phyloP scores from a whole-genome alignment of 2,329 filamentous ascomycete species.

The Fusarium newnesense region DNA sequence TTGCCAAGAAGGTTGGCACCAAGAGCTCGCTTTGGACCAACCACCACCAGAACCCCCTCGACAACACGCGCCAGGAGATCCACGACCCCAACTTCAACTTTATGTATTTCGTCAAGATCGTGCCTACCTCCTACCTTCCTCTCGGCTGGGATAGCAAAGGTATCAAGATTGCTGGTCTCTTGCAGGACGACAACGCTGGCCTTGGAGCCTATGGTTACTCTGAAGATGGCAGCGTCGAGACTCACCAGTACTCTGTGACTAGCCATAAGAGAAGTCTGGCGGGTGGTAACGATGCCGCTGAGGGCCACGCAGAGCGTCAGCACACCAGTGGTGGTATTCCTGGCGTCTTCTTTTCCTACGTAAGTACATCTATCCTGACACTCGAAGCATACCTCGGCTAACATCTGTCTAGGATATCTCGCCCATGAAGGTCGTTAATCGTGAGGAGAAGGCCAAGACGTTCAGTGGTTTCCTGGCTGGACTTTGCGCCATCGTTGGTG shows the following conservation, averaged over 20 bases:
- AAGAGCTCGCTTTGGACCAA: slow-evolving; percentile 76
- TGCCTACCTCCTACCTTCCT: slow-evolving; percentile 93
- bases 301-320: slow-evolving; percentile 90
- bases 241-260: slow-evolving; percentile 97
- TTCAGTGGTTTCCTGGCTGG: slow-evolving; percentile 94
- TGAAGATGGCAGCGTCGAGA: slow-evolving; percentile 86
- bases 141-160: slow-evolving; percentile 82
- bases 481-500: slow-evolving; percentile 92
- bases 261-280: slow-evolving; percentile 90
- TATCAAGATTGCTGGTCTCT: slow-evolving; percentile 41
- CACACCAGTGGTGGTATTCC: slow-evolving; percentile 94
- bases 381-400: slow-evolving; percentile 13
- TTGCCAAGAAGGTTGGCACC: slow-evolving; percentile 68
- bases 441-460: slow-evolving; percentile 87
- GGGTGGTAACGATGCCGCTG: slow-evolving; percentile 84
- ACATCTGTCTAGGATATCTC: slow-evolving; percentile 80
- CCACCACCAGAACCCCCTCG: slow-evolving; percentile 92
- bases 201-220: slow-evolving; percentile 66
- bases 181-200: slow-evolving; percentile 70
- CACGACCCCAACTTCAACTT: slow-evolving; percentile 90
- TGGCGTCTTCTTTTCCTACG: slow-evolving; percentile 98
- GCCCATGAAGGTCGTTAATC: slow-evolving; percentile 99
- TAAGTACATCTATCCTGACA: slow-evolving; percentile 60
- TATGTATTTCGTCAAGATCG: slow-evolving; percentile 99
- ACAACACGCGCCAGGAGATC: slow-evolving; percentile 80